Evolutionary conservation across 2,329 filamentous ascomycete species (phyloP), one percentile per base, ranked within the genome.

Genomic region (Phialemoniopsis sp.): DNA sequence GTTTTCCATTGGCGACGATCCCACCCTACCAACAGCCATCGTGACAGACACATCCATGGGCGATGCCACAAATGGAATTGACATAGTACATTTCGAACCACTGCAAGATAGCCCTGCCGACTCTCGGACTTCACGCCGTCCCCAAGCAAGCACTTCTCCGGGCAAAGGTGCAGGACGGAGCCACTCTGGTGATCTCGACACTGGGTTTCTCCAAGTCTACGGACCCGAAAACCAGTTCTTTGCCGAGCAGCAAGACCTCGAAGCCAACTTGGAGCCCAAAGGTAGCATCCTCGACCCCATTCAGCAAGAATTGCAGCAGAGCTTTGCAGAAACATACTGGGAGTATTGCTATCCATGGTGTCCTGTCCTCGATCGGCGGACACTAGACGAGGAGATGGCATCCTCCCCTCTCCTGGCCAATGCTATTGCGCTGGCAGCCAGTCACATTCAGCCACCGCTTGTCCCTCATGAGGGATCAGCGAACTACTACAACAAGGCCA

Each of bases 281-380:
- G 40, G 47, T 13, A 40, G 42, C 13, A 36, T 44, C 3, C 46
- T 53, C 0, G 48, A 48, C 36, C 38, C 43, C 0, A 48, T 45
- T 8, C 48, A 50, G 19, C 48, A 49, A 18, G 57, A 58, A 7
- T 51, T 67, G 0, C 58, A 61, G 32, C 57, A 66, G 34, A 64
- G 57, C 19, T 68, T 67, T 40, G 53, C 56, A 4, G 65, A 68
- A 28, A 68, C 64, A 0, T 68, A 68, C 26, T 61, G 56, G 21
- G 60, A 67, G 36, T 66, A 65, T 40, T 65, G 61, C 37, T 66
- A 66, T 32, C 41, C 63, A 2, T 68, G 63, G 62, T 68, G 64
- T 41, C 65, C 65, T 2, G 58, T 68, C 0, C 49, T 68, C 2
- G 61, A 67, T 32, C 46, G 48, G 3, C 45, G 56, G 2, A 55